Conservation (phyloP, 2,329 filamentous ascomycete species). For the Neospermospora avenae region DNA sequence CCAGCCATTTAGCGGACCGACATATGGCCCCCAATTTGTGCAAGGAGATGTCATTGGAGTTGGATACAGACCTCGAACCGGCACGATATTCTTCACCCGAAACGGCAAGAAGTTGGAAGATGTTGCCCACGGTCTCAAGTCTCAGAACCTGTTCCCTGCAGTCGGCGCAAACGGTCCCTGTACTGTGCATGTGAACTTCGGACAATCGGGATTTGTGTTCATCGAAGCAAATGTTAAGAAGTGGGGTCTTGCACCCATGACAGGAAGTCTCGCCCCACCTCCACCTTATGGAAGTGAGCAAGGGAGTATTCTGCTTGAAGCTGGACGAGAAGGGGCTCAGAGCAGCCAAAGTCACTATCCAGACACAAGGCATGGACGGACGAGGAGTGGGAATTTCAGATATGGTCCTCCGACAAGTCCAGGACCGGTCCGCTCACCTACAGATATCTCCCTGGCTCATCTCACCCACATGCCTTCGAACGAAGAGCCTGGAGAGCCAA, state of each 20-base stretch:
- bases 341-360: constrained; percentile 45
- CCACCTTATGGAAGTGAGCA: constrained; percentile 97
- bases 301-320: constrained; percentile 90
- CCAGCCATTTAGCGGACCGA: constrained; percentile 78
- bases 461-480: constrained; percentile 67
- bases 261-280: constrained; percentile 88
- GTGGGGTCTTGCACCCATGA: constrained; percentile 96
- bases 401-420: constrained; percentile 74
- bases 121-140: constrained; percentile 86
- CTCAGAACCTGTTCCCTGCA: constrained; percentile 95
- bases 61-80: constrained; percentile 90
- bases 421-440: constrained; percentile 84
- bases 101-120: constrained; percentile 98
- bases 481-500: constrained; percentile 59
- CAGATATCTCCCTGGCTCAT: constrained; percentile 91
- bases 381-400: constrained; percentile 74
- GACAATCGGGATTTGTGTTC: constrained; percentile 96
- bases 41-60: constrained; percentile 96
- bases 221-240: constrained; percentile 99
- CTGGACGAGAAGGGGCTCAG: constrained; percentile 57
- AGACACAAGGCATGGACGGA: constrained; percentile 59
- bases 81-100: constrained; percentile 95
- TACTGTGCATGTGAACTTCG: constrained; percentile 93
- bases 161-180: constrained; percentile 95
- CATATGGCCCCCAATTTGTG: constrained; percentile 79